Percentiles rank a stretch among this genome's conserved stretches.
Evolutionary conservation across 2,329 filamentous ascomycete genomes (phyloP).

Genomic region (Penicillium nordicum): DNA sequence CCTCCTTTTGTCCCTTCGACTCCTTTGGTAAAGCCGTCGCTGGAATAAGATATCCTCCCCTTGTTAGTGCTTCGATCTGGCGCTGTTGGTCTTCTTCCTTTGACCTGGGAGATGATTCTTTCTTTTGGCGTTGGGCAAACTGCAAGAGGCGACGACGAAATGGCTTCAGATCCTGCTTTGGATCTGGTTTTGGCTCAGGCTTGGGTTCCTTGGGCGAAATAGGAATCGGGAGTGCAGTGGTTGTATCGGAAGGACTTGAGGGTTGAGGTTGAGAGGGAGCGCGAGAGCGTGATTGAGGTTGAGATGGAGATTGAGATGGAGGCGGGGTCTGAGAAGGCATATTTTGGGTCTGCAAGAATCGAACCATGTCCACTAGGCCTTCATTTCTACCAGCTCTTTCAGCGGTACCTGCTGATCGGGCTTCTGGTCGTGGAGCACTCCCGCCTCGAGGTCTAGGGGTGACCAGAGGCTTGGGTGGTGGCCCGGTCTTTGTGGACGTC

Average conservation of each 20-base stretch:
- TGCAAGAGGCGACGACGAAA: constrained; percentile 37
- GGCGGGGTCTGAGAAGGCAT: constrained; percentile 11
- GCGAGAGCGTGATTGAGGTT: constrained; percentile 1
- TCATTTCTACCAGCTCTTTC: constrained; percentile 31
- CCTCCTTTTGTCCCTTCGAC: constrained; percentile 11
- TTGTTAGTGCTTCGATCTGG: constrained; percentile 31
- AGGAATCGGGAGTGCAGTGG: constrained; percentile 24
- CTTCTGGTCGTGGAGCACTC: constrained; percentile 17
- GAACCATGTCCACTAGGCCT: constrained; percentile 35
- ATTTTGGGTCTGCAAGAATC: constrained; percentile 35
- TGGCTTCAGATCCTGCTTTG: constrained; percentile 20
- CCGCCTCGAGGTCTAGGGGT: constrained; percentile 9
- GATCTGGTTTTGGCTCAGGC: constrained; percentile 4
- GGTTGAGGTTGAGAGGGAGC: constrained; percentile 4
- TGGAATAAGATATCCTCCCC: constrained; percentile 30
- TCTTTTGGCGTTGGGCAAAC: constrained; percentile 33
- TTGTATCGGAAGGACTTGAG: constrained; percentile 17
- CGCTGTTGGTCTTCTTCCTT: constrained; percentile 27
- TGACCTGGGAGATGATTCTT: constrained; percentile 20
- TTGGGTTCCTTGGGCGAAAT: constrained; percentile 18
- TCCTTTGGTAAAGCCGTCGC: constrained; percentile 4
- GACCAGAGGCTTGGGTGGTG: constrained; percentile 14
- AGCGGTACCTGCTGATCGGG: constrained; percentile 33
- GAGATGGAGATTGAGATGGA: constrained; percentile 11
- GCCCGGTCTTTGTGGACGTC: constrained; percentile 14